These are phyloP conservation scores for Coemansia sp. DNA, from an alignment of 192 early-diverging fungal genomes.

Conservation along the genomic window DNA sequence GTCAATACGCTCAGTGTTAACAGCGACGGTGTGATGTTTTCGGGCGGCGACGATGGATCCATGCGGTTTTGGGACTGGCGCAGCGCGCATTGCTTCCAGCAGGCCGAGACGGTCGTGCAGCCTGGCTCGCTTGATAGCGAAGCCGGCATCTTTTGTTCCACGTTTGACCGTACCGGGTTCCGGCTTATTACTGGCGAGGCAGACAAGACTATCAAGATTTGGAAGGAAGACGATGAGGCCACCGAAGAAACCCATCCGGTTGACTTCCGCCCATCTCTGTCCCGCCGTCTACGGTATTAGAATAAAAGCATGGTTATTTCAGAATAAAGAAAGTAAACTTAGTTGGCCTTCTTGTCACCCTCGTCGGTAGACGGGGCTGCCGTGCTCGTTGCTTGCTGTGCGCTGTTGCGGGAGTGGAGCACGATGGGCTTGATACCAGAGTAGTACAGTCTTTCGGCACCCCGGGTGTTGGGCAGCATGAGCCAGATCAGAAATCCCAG, in stretches of 20 bases:
- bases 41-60: constrained; percentile 94
- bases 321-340: background rate
- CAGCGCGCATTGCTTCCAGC: constrained; percentile 94
- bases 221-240: constrained; percentile 27
- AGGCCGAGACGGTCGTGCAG: constrained; percentile 80
- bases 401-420: constrained; percentile 31
- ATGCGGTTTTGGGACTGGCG: constrained; percentile 99
- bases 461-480: constrained; percentile 67
- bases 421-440: constrained; percentile 75
- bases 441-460: constrained; percentile 79
- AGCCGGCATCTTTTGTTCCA: constrained; percentile 90
- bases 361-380: background rate
- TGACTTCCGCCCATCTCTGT: constrained; percentile 39
- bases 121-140: constrained; percentile 96
- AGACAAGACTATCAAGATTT: constrained; percentile 98
- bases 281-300: constrained; percentile 14
- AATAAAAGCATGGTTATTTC: constrained; percentile 2
- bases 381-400: background rate
- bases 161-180: constrained; percentile 93
- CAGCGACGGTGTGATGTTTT: constrained; percentile 89
- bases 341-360: no score
- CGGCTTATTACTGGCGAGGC: constrained; percentile 97
- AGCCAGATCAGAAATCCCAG: constrained; percentile 86
- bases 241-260: constrained; percentile 54
- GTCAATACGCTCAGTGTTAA: constrained; percentile 89